A percentile compares a stretch with the other conserved stretches of the same genome.
Conservation (phyloP, 257 asterid species). For the Marsdenia floribunda region DNA sequence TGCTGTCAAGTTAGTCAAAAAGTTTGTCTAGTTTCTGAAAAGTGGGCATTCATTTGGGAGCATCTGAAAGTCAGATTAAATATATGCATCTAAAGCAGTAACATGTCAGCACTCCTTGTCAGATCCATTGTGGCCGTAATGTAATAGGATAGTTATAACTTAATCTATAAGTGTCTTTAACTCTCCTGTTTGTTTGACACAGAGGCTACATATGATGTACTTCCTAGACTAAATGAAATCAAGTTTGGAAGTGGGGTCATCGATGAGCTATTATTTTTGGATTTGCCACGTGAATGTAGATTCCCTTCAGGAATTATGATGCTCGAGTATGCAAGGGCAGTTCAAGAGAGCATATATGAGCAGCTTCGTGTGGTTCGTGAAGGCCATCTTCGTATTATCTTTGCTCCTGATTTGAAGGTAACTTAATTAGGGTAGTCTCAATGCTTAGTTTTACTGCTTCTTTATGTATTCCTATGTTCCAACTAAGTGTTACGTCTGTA, state of each 20-base stretch:
- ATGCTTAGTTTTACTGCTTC: background rate
- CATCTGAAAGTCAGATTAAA: background rate
- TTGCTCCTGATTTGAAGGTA: slow-evolving; percentile 93
- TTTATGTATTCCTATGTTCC: background rate
- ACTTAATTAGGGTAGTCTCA: background rate
- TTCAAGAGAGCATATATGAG: slow-evolving; percentile 91
- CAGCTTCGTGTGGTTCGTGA: slow-evolving; percentile 95
- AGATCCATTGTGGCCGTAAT: background rate
- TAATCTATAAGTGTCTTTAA: background rate
- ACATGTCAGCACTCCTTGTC: background rate
- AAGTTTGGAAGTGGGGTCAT: slow-evolving; percentile 88
- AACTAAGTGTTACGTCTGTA: slow-evolving; percentile 1
- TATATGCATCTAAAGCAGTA: background rate
- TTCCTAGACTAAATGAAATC: slow-evolving; percentile 93
- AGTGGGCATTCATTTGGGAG: background rate
- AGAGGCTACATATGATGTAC: slow-evolving; percentile 99
- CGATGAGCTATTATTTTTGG: slow-evolving; percentile 89
- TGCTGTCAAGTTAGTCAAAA: background rate
- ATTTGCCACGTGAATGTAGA: slow-evolving; percentile 90
- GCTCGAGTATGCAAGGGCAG: slow-evolving; percentile 91
- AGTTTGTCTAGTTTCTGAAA: background rate
- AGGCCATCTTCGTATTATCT: slow-evolving; percentile 92
- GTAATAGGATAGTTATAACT: background rate
- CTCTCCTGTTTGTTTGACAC: slow-evolving; percentile 17
- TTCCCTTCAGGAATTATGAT: slow-evolving; percentile 89